Base-by-base conservation (phyloP, 129 eudicot genomes). In the Saussurea involucrata region DNA sequence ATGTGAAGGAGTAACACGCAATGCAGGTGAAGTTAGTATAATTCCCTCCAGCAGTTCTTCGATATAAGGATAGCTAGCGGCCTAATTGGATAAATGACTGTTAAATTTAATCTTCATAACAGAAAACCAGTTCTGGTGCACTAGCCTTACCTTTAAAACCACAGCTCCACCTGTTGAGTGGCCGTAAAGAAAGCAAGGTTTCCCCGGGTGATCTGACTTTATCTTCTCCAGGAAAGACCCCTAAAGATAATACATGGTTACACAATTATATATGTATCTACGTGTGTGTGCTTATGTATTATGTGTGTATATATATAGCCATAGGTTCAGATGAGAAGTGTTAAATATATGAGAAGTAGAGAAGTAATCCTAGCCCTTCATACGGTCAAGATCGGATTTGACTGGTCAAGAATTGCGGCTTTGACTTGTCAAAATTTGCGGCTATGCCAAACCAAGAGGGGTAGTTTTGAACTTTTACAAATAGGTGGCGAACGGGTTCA, bases 151-250 rank as follows among this genome's bases (percentile, higher is more conserved):
- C 93, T 95, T 95, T 79, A 95, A 68, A 63, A 91, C 96, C 76
- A 95, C 97, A 63, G 98, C 87, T 20, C 98, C 98, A 81, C 98
- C 98, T 36, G 98, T 95, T 29, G 98, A 95, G 84, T 95, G 98
- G 55, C 98, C 98, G 70, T 84, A 95, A 24, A 95, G 89, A 72
- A 95, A 95, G 83, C 98, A 95, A 3, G 98, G 98, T 55, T 80
- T 42, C 66, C 94, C 97, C 5, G 98, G 98, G 91, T 95, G 84
- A 64, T 95, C 98, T 31, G 36, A 74, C 83, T 83, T 91, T 61
- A 91, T 79, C 80, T 95, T 95, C 77, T 89, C 96, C 81, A 95
- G 78, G 70, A 95, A 91, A 81, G 94, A 90, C 24, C 86, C 97
- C 98, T 95, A 64, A 66, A 44, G 37, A 24, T 42, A 69, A 25